Conservation (phyloP, 768 basidiomycete species). For the Boletus subparvulus region DNA sequence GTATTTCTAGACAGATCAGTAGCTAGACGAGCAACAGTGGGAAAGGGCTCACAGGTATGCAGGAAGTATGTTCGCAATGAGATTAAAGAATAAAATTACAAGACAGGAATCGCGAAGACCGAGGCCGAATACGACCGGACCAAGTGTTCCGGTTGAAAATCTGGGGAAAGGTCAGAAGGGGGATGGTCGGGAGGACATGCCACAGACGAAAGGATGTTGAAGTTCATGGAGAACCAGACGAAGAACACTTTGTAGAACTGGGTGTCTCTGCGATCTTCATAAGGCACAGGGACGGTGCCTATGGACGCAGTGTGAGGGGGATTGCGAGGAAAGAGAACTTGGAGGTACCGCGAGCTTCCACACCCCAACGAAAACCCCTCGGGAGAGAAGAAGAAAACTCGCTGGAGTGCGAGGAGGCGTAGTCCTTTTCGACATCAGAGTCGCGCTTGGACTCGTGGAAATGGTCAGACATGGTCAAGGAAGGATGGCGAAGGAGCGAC, state of each 20-base stretch:
- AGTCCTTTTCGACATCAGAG: conserved; percentile 33
- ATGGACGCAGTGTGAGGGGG: neutral
- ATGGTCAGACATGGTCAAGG: conserved; percentile 24
- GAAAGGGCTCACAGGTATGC: conserved; percentile 52
- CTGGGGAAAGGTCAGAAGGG: conserved; percentile 29
- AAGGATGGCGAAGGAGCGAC: conserved; percentile 9
- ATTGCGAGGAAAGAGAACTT: fast-evolving
- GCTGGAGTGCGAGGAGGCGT: conserved; percentile 9
- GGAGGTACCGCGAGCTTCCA: conserved; percentile 31
- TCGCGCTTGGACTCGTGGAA: conserved; percentile 21
- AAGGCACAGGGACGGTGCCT: conserved; percentile 55
- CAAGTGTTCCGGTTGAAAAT: conserved; percentile 68
- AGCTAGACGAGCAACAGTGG: neutral
- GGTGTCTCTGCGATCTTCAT: conserved; percentile 52
- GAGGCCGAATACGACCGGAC: conserved; percentile 60
- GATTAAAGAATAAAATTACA: conserved; percentile 66
- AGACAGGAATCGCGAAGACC: conserved; percentile 63
- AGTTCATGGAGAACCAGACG: conserved; percentile 70
- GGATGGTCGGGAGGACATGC: neutral
- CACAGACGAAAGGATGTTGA: conserved; percentile 58
- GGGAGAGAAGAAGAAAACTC: conserved; percentile 1
- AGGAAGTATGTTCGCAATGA: conserved; percentile 56
- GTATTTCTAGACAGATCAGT: conserved; percentile 42
- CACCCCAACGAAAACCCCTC: conserved; percentile 31
- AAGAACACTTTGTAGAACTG: conserved; percentile 66